phyloP scores from a whole-genome alignment of 2,329 filamentous ascomycete species.

The Pestalotiopsis fici region DNA sequence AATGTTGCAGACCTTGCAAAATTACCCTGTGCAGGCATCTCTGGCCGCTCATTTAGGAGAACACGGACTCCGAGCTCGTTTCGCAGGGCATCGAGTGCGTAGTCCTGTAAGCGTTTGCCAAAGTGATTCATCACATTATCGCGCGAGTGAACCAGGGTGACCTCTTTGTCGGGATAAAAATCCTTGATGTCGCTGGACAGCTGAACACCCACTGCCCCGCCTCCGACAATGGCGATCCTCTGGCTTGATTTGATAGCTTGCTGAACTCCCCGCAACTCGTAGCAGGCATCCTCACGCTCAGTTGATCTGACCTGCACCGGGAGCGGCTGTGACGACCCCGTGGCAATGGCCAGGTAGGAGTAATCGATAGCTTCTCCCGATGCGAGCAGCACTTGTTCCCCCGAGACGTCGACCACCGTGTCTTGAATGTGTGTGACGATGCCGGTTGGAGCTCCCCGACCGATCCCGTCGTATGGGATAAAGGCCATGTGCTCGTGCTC shows the following conservation, averaged over 20 bases:
- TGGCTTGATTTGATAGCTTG: constrained; percentile 21
- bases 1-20: constrained; percentile 20
- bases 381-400: constrained; percentile 29
- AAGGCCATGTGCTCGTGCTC: constrained; percentile 48
- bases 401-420: neutral
- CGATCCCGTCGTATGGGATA: constrained; percentile 43
- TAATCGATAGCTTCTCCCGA: constrained; percentile 36
- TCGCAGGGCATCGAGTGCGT: neutral
- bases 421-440: neutral
- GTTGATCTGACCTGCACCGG: constrained; percentile 31
- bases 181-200: constrained; percentile 48
- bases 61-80: neutral
- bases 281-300: constrained; percentile 27
- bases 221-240: constrained; percentile 38
- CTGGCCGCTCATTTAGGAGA: neutral
- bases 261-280: constrained; percentile 24
- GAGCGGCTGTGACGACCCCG: constrained; percentile 32
- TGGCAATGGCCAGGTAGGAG: constrained; percentile 43
- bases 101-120: constrained; percentile 21
- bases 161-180: constrained; percentile 44
- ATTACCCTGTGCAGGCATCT: neutral
- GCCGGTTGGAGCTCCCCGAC: constrained; percentile 21
- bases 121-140: constrained; percentile 40
- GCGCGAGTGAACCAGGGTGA: constrained; percentile 49
- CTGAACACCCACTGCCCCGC: constrained; percentile 51